phyloP scores from a whole-genome alignment of 1,284 basidiomycete species.

The Sporisorium reilianum region DNA sequence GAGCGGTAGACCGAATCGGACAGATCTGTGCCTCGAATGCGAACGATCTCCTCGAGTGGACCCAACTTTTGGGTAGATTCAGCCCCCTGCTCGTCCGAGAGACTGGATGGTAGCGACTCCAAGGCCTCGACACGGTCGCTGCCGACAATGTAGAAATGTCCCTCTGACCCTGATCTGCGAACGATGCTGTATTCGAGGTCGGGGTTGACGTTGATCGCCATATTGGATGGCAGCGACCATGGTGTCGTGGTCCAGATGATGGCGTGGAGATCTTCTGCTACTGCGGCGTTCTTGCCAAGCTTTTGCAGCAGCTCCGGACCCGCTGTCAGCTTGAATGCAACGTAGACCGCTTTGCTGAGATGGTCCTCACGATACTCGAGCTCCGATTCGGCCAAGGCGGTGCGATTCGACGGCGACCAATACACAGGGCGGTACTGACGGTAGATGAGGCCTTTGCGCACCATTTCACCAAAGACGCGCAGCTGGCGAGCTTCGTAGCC shows the following conservation, averaged over 20 bases:
- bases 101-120: conserved; percentile 12
- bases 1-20: conserved; percentile 78
- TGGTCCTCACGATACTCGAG: conserved; percentile 90
- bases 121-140: conserved; percentile 75
- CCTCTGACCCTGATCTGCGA: conserved; percentile 63
- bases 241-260: conserved; percentile 99
- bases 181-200: conserved; percentile 81
- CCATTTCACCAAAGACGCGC: conserved; percentile 87
- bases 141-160: conserved; percentile 76
- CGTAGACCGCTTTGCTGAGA: conserved; percentile 87
- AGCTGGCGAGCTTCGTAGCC: conserved; percentile 90
- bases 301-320: conserved; percentile 22
- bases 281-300: conserved; percentile 55
- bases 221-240: conserved; percentile 96
- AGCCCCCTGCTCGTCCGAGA: background rate
- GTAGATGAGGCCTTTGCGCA: conserved; percentile 81
- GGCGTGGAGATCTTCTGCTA: conserved; percentile 72
- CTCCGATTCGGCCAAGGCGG: conserved; percentile 95
- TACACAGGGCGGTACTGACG: conserved; percentile 90
- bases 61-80: conserved; percentile 27
- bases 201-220: conserved; percentile 87
- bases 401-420: conserved; percentile 93
- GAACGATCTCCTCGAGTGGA: conserved; percentile 33
- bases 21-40: conserved; percentile 70
- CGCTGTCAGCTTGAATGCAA: conserved; percentile 75